These are phyloP conservation scores for Buxus sempervirens DNA, from an alignment of 164 flowering plant species.

Conservation along the genomic window DNA sequence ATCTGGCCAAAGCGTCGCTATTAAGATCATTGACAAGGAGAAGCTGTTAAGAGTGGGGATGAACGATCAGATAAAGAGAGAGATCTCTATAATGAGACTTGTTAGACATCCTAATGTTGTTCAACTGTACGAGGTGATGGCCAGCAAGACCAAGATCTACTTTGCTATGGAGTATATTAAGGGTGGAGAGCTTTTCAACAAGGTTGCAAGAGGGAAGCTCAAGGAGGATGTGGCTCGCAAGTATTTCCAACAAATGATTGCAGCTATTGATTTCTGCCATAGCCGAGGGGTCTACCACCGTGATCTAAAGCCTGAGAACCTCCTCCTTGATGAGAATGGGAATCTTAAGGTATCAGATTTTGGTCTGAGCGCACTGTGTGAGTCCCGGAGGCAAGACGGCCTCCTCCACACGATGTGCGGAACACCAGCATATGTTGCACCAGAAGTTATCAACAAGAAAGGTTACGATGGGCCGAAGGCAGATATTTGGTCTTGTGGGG, in stretches of 20 bases:
- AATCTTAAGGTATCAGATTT: conserved; percentile 36
- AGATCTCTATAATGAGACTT: conserved; percentile 35
- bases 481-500: conserved; percentile 45
- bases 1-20: conserved; percentile 31
- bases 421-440: conserved; percentile 42
- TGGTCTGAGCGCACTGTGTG: conserved; percentile 31
- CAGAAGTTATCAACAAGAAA: conserved; percentile 32
- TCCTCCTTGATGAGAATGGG: conserved; percentile 36
- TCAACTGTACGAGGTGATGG: conserved; percentile 36
- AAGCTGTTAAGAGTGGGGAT: conserved; percentile 25
- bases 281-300: conserved; percentile 44
- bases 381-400: conserved; percentile 28
- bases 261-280: conserved; percentile 34
- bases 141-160: conserved; percentile 32
- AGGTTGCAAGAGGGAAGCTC: conserved; percentile 33
- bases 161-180: conserved; percentile 31
- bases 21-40: conserved; percentile 37
- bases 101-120: conserved; percentile 34
- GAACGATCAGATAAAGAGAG: conserved; percentile 38
- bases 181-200: conserved; percentile 38
- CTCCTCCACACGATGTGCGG: conserved; percentile 40
- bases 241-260: conserved; percentile 33
- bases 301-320: conserved; percentile 40
- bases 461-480: conserved; percentile 46
- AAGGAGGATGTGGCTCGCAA: conserved; percentile 29